These are phyloP conservation scores for Penicillium sp. DNA, from an alignment of 2,329 filamentous ascomycete genomes.

Conservation along the genomic window DNA sequence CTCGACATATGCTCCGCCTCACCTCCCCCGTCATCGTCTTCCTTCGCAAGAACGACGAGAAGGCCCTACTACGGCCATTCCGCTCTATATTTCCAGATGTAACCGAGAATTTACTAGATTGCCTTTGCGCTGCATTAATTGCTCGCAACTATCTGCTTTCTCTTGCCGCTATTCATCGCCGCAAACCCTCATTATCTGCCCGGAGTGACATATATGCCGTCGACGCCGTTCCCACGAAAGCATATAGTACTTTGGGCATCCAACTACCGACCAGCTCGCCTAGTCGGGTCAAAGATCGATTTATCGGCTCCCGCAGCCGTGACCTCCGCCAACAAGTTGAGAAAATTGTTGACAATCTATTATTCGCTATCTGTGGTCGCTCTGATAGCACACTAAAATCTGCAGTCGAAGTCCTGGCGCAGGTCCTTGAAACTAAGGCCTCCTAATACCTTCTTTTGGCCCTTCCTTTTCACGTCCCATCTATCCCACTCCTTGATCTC, in stretches of 20 bases:
- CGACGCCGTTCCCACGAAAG: constrained; percentile 39
- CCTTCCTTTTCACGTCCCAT: background rate
- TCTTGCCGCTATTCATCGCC: constrained; percentile 31
- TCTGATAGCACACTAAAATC: constrained; percentile 42
- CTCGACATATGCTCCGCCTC: constrained; percentile 39
- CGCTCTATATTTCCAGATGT: constrained; percentile 41
- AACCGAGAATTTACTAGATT: constrained; percentile 39
- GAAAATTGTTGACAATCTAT: constrained; percentile 40
- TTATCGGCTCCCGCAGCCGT: constrained; percentile 33
- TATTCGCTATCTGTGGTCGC: constrained; percentile 41
- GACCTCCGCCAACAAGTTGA: constrained; percentile 39
- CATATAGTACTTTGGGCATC: constrained; percentile 37
- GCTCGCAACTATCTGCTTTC: constrained; percentile 44
- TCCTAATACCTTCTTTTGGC: constrained; percentile 9
- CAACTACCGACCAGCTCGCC: constrained; percentile 32
- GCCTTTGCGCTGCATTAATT: constrained; percentile 42
- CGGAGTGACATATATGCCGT: constrained; percentile 26
- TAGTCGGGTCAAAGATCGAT: constrained; percentile 32
- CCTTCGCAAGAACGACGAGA: constrained; percentile 42
- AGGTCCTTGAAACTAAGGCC: constrained; percentile 42
- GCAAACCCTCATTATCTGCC: constrained; percentile 22
- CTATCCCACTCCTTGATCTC: background rate
- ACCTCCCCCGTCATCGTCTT: constrained; percentile 46
- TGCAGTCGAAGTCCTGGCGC: constrained; percentile 41
- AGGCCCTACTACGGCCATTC: constrained; percentile 38